Conservation (phyloP, 2,329 filamentous ascomycete species). For the Aspergillus vadensis region DNA sequence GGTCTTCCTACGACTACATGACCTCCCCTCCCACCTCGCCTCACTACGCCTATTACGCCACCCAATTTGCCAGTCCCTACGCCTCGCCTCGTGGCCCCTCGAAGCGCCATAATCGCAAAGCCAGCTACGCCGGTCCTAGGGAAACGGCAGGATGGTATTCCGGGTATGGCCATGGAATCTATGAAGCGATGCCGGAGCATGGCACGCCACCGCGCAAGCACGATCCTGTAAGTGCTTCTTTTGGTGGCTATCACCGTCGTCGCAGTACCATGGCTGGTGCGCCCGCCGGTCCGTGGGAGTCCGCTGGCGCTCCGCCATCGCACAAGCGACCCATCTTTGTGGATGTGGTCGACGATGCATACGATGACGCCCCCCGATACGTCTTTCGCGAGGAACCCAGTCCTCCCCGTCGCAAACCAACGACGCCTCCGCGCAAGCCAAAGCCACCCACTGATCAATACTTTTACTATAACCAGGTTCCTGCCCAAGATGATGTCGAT, state of each 20-base stretch:
- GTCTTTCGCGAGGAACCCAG: slow-evolving; percentile 50
- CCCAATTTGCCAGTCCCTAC: slow-evolving; percentile 54
- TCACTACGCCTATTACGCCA: slow-evolving; percentile 55
- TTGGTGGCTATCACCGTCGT: slow-evolving; percentile 48
- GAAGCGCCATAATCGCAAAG: slow-evolving; percentile 58
- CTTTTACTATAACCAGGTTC: slow-evolving; percentile 57
- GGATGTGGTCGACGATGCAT: slow-evolving; percentile 59
- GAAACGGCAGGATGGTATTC: slow-evolving; percentile 47
- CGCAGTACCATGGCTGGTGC: slow-evolving; percentile 51
- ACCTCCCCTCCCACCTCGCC: slow-evolving; percentile 55
- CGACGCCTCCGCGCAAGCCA: slow-evolving; percentile 43
- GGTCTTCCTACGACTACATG: slow-evolving; percentile 53
- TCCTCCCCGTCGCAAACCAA: slow-evolving; percentile 29
- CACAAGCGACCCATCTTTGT: slow-evolving; percentile 58
- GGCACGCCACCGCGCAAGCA: slow-evolving; percentile 56
- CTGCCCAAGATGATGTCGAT: slow-evolving; percentile 57
- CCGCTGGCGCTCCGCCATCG: slow-evolving; percentile 34
- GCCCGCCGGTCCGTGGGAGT: slow-evolving; percentile 25
- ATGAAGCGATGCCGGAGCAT: slow-evolving; percentile 52
- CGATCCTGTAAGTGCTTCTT: slow-evolving; percentile 69
- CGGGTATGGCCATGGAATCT: slow-evolving; percentile 50
- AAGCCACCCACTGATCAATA: slow-evolving; percentile 52
- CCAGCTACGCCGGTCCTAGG: slow-evolving; percentile 55
- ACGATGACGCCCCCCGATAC: slow-evolving; percentile 49
- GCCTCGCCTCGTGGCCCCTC: slow-evolving; percentile 47